Conservation (phyloP, 495 filamentous ascomycete genomes). For the Wilcoxina mikolae region DNA sequence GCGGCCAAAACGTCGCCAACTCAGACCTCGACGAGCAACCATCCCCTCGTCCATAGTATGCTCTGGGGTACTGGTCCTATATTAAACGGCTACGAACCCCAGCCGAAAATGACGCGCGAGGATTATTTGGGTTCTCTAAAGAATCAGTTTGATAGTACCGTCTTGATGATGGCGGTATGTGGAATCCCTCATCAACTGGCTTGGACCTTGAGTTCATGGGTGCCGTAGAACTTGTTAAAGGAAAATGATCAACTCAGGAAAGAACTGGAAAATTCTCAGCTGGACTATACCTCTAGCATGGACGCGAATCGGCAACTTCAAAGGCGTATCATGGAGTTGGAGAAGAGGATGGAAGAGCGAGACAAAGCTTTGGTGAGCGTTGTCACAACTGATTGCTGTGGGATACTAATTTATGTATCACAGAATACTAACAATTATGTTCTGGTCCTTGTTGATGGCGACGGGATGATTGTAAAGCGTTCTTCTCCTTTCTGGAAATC, state of each 20-base stretch:
- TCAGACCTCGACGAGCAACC: too few species aligned
- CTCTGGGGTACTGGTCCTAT: too few species aligned
- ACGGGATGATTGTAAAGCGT: constrained; percentile 26
- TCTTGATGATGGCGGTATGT: neutral
- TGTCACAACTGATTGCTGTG: neutral
- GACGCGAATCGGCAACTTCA: neutral
- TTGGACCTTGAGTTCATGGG: neutral
- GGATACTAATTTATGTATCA: neutral
- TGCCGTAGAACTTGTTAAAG: constrained; percentile 13
- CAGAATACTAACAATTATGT: constrained; percentile 15
- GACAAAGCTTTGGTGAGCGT: neutral
- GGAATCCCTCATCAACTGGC: neutral
- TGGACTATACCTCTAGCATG: constrained; percentile 11
- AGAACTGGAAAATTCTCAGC: constrained; percentile 10
- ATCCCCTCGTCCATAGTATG: too few species aligned
- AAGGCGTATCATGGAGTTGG: neutral
- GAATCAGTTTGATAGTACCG: neutral
- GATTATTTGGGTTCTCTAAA: neutral
- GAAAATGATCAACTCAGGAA: constrained; percentile 11
- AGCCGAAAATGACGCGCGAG: neutral
- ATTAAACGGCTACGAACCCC: neutral
- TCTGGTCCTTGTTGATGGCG: constrained; percentile 26
- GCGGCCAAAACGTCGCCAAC: too few species aligned
- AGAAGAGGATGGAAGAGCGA: neutral
- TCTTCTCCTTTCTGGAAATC: neutral